These are phyloP conservation scores for Emericellopsis atlantica DNA, from an alignment of 2,329 filamentous ascomycete genomes.

Conservation along the genomic window DNA sequence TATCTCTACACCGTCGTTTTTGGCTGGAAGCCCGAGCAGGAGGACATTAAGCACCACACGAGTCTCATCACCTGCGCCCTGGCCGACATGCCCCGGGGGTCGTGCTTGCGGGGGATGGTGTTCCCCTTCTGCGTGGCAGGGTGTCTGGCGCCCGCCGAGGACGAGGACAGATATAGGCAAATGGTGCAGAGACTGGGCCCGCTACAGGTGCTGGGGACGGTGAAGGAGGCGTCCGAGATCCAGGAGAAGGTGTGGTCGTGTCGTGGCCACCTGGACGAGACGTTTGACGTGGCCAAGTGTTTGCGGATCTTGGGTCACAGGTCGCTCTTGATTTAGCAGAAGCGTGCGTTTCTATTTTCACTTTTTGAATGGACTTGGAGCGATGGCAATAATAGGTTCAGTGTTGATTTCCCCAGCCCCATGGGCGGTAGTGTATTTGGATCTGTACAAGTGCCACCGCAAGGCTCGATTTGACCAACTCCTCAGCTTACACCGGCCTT, in stretches of 20 bases:
- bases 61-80: constrained; percentile 20
- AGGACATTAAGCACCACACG: constrained; percentile 23
- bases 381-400: no score
- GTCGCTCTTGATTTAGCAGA: constrained; percentile 22
- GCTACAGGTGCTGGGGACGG: constrained; percentile 30
- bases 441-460: no score
- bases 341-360: neutral
- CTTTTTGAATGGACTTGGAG: neutral
- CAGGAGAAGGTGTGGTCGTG: constrained; percentile 33
- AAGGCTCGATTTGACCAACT: no score
- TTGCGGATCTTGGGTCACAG: constrained; percentile 25
- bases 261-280: constrained; percentile 23
- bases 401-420: no score
- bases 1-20: constrained; percentile 35
- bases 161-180: constrained; percentile 27
- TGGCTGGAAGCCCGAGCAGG: constrained; percentile 35
- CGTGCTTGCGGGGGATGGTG: constrained; percentile 20
- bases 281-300: constrained; percentile 31
- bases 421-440: no score
- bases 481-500: no score
- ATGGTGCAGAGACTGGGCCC: constrained; percentile 27
- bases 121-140: constrained; percentile 30
- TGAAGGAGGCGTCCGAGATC: constrained; percentile 26
- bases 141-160: constrained; percentile 22
- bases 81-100: constrained; percentile 13